Conservation (phyloP, 441 rosid genomes). For the Euphorbia celastroides region DNA sequence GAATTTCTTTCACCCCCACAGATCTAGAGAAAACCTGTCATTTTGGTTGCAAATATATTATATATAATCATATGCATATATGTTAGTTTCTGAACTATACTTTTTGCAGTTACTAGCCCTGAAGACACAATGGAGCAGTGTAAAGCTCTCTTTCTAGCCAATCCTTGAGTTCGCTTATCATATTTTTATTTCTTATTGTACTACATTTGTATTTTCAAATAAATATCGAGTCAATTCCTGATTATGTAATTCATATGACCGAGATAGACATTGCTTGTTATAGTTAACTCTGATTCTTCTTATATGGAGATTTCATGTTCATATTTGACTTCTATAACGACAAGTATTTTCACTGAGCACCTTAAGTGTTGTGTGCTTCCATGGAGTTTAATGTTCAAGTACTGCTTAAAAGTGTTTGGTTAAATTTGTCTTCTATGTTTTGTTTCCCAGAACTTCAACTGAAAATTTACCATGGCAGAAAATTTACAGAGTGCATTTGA, state of each 20-base stretch:
- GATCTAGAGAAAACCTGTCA: not conserved
- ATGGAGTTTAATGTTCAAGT: too few relatives aligned
- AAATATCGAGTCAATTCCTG: not conserved
- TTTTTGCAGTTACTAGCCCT: slow-evolving; percentile 74
- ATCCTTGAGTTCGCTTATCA: slow-evolving; percentile 17
- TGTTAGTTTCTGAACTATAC: not conserved
- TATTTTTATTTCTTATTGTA: not conserved
- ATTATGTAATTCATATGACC: slow-evolving; percentile 6
- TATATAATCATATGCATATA: not conserved
- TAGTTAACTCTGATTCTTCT: not conserved
- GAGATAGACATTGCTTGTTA: not conserved
- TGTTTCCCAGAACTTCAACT: too few relatives aligned
- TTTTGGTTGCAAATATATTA: slow-evolving; percentile 6
- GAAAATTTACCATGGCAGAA: too few relatives aligned
- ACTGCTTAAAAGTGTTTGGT: too few relatives aligned
- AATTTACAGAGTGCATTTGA: too few relatives aligned
- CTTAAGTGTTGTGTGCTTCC: too few relatives aligned
- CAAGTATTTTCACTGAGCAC: not conserved
- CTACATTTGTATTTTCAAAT: slow-evolving; percentile 11
- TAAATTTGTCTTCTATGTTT: too few relatives aligned
- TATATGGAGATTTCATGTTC: not conserved
- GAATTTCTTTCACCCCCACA: not conserved
- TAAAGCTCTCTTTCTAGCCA: slow-evolving; percentile 55
- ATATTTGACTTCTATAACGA: not conserved
- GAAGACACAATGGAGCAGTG: slow-evolving; percentile 75